Evolutionary conservation across 2,329 filamentous ascomycete species (phyloP), one percentile per base, ranked within the genome.

Genomic region (Arthrobotrys iridis): DNA sequence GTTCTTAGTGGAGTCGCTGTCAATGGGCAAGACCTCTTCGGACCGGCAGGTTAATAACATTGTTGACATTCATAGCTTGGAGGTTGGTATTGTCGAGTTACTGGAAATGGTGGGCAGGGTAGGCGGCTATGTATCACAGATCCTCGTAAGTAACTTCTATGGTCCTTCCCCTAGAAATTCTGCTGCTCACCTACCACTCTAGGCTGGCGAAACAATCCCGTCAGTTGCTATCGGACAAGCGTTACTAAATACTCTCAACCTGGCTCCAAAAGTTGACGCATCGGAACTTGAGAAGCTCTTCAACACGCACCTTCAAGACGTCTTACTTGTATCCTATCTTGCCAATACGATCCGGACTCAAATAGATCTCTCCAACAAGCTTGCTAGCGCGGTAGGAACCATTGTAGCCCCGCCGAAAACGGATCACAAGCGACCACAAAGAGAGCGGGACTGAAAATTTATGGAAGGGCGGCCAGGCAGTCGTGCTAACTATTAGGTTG

Each of bases 301-400:
- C 88, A 99, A 99, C 89, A 97, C 96, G 86, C 95, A 99, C 85
- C 93, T 99, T 83, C 95, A 99, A 86, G 95, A 99, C 83, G 93
- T 99, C 76, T 89, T 99, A 79, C 93, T 98, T 83, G 93, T 99
- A 80, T 96, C 93, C 79, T 99, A 99, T 86, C 88, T 99, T 78
- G 93, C 95, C 83, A 99, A 98, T 87, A 97, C 93, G 79, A 97
- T 98, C 84, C 93, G 94, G 83, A 98, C 94, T 79, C 95, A 99
- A 86, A 97, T 99, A 85, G 95, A 98, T 81, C 89, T 99, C 73
- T 96, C 93, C 78, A 96, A 98, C 87, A 89, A 94, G 78, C 86
- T 99, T 81, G 94, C 94, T 63, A 95, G 74, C 41, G 26, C 62
- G 15, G 45, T 52, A 4, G 58, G 58, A 10, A 64, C 57, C 5